These are phyloP conservation scores for Xylaria sp. DNA, from an alignment of 2,329 filamentous ascomycete genomes.

Conservation along the genomic window DNA sequence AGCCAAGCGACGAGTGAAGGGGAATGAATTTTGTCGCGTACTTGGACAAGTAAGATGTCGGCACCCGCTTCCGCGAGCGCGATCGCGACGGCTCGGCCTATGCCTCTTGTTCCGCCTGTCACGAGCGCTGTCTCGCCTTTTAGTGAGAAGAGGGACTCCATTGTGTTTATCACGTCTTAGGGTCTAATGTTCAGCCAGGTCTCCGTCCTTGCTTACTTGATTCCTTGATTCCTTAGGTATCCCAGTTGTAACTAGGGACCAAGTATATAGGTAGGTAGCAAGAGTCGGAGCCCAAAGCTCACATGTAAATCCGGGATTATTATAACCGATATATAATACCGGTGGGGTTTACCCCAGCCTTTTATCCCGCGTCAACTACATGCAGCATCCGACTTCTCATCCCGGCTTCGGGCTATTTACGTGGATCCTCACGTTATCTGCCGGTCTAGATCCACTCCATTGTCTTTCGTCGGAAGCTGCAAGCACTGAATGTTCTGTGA, in stretches of 20 bases:
- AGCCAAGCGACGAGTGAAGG: too few species aligned
- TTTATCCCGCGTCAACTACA: neutral
- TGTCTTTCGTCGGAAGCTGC: too few species aligned
- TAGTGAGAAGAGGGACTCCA: slow-evolving; percentile 60
- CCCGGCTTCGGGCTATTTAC: neutral
- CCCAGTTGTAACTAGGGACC: too few species aligned
- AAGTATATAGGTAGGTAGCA: too few species aligned
- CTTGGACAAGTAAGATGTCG: slow-evolving; percentile 65
- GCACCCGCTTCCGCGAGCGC: slow-evolving; percentile 68
- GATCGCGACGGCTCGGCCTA: slow-evolving; percentile 66
- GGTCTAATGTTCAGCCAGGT: neutral
- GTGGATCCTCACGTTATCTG: neutral
- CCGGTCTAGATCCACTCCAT: neutral
- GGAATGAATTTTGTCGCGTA: slow-evolving; percentile 38
- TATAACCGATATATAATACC: neutral
- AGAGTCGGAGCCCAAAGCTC: neutral
- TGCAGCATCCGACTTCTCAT: neutral
- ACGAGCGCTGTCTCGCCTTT: slow-evolving; percentile 66
- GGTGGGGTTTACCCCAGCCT: neutral
- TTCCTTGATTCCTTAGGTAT: neutral
- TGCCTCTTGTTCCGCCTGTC: slow-evolving; percentile 67
- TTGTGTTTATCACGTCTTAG: neutral
- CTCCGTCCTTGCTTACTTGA: neutral
- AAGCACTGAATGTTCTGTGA: too few species aligned
- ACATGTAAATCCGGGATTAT: neutral